Percentiles rank a stretch among this genome's conserved stretches.
phyloP scores from a whole-genome alignment of 139 green algal species.

The Tetradesmus obliquus region DNA sequence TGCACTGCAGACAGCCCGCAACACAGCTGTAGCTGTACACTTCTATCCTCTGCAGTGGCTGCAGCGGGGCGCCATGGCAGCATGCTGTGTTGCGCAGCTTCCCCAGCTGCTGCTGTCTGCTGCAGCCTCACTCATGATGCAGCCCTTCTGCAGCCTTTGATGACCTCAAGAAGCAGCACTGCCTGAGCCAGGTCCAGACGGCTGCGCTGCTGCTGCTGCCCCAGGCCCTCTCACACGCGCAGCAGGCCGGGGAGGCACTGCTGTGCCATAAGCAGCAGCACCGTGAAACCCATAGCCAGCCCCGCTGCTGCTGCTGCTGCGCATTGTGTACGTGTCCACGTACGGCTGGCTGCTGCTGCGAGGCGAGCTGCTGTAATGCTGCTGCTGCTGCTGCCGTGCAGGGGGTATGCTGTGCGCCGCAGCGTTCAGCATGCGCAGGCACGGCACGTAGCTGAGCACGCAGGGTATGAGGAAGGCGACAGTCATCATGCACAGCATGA shows the following conservation, averaged over 20 bases:
- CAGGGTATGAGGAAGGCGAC: constrained; percentile 63
- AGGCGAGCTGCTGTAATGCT: not conserved
- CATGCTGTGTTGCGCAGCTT: not conserved
- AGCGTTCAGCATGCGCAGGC: not conserved
- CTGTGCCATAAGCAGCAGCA: not conserved
- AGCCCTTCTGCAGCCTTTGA: no score
- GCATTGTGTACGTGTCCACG: not conserved
- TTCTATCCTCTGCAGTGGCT: not conserved
- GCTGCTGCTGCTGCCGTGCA: not conserved
- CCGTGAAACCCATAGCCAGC: not conserved
- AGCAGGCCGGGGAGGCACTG: constrained; percentile 18
- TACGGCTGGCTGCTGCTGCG: not conserved
- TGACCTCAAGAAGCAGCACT: not conserved
- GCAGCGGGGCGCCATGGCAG: not conserved
- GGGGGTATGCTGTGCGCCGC: not conserved
- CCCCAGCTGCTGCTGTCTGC: not conserved
- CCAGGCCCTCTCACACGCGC: constrained; percentile 18
- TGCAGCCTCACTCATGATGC: not conserved
- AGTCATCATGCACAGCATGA: constrained; percentile 66
- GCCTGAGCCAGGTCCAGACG: not conserved
- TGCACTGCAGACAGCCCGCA: not conserved
- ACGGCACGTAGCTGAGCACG: constrained; percentile 55
- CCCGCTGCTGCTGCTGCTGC: not conserved
- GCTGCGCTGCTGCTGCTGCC: not conserved
- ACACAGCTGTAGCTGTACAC: not conserved